phyloP scores from a whole-genome alignment of 139 green algal species.

The Picochlorum sp. region DNA sequence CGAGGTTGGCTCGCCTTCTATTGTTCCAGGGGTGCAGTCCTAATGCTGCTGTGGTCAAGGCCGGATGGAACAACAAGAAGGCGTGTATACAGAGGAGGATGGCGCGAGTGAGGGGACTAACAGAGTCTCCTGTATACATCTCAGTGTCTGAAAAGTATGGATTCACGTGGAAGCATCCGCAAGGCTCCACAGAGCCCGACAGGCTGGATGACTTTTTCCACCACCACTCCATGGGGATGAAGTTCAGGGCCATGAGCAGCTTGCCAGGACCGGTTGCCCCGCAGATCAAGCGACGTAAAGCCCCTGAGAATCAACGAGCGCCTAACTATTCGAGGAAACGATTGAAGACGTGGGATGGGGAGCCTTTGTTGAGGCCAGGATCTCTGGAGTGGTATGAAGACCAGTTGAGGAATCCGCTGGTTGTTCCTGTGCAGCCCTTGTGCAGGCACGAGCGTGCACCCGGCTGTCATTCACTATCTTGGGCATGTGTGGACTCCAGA shows the following conservation, averaged over 20 bases:
- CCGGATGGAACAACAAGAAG: slow-evolving; percentile 2
- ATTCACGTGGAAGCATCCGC: neutral
- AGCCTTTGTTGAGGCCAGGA: neutral
- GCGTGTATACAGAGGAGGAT: neutral
- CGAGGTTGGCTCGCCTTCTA: neutral
- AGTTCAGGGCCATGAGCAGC: too few relatives aligned
- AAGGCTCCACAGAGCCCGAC: too few relatives aligned
- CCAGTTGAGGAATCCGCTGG: neutral
- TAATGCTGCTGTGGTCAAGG: neutral
- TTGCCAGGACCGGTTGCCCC: too few relatives aligned
- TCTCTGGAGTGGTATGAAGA: slow-evolving; percentile 1
- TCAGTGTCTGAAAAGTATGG: neutral
- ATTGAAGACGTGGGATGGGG: neutral
- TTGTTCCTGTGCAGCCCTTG: neutral
- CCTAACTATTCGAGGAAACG: neutral
- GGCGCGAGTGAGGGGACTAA: neutral
- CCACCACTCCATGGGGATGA: too few relatives aligned
- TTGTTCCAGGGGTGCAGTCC: neutral
- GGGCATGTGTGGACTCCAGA: slow-evolving; percentile 1
- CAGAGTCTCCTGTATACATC: neutral
- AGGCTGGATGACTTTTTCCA: too few relatives aligned
- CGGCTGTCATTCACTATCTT: neutral
- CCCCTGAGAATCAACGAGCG: too few relatives aligned
- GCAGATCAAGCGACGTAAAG: too few relatives aligned
- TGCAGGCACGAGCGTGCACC: neutral